Evolutionary conservation across 2,329 filamentous ascomycete species (phyloP).

Genomic region (Esteya vermicola): DNA sequence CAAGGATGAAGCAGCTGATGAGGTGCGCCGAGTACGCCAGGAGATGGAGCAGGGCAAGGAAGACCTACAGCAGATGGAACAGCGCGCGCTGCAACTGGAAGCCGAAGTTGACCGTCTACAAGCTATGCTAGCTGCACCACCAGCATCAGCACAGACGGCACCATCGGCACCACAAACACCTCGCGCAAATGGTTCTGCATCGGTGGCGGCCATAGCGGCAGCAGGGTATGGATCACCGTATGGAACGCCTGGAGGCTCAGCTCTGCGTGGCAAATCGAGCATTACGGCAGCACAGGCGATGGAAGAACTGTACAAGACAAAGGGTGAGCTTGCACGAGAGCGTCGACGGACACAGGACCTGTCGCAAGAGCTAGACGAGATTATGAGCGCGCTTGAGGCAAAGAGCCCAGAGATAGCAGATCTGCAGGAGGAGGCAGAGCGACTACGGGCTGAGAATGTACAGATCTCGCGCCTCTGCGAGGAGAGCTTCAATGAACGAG

Average conservation of each 20-base stretch:
- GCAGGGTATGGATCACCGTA: no score
- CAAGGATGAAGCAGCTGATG: constrained; percentile 51
- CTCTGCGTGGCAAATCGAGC: constrained; percentile 35
- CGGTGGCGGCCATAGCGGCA: no score
- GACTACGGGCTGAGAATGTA: constrained; percentile 65
- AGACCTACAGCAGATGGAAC: constrained; percentile 29
- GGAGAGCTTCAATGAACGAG: constrained; percentile 65
- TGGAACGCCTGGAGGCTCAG: constrained; percentile 43
- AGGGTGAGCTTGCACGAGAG: constrained; percentile 60
- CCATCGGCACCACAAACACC: constrained; percentile 45
- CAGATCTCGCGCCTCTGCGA: constrained; percentile 79
- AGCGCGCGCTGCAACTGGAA: constrained; percentile 35
- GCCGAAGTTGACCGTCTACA: constrained; percentile 39
- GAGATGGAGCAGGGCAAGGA: constrained; percentile 42
- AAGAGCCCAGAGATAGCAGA: constrained; percentile 83
- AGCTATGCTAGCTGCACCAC: constrained; percentile 26
- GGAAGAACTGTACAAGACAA: constrained; percentile 51
- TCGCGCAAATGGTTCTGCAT: constrained; percentile 36
- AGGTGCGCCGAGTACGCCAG: constrained; percentile 38
- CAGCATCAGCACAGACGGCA: constrained; percentile 1
- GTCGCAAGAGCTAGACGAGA: constrained; percentile 64
- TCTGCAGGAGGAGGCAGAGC: constrained; percentile 64
- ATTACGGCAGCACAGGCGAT: constrained; percentile 49
- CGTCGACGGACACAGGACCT: constrained; percentile 63
- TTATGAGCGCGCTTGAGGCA: constrained; percentile 71